A percentile compares a stretch with the other conserved stretches of the same genome.
Evolutionary conservation across 1,284 basidiomycete species (phyloP).

Genomic region (Jaminaea rosea): DNA sequence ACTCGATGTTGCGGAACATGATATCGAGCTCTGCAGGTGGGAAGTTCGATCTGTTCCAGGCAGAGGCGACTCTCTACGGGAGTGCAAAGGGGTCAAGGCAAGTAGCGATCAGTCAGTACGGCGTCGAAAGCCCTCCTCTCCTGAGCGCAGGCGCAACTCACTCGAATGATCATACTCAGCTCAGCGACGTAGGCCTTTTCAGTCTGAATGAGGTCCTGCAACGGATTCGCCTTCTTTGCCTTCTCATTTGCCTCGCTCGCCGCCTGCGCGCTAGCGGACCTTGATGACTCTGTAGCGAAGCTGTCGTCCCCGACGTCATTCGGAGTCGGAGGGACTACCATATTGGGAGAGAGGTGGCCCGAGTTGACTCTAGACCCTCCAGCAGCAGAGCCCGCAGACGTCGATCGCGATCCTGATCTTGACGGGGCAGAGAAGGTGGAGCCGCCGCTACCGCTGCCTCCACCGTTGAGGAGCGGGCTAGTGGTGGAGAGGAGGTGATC

Average conservation of each 20-base stretch:
- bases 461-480: no score
- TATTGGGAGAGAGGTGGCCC: no score
- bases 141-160: constrained; percentile 50
- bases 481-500: no score
- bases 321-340: not conserved
- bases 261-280: not conserved
- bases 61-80: constrained; percentile 81
- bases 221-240: constrained; percentile 56
- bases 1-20: constrained; percentile 89
- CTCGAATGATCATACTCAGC: constrained; percentile 78
- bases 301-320: not conserved
- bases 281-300: not conserved
- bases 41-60: constrained; percentile 89
- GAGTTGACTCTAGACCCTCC: no score
- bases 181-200: constrained; percentile 89
- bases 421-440: no score
- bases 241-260: constrained; percentile 5
- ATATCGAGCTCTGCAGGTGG: constrained; percentile 81
- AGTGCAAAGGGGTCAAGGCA: not conserved
- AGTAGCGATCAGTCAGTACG: constrained; percentile 19
- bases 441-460: no score
- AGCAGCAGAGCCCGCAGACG: no score
- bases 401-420: no score
- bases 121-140: not conserved
- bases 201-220: constrained; percentile 84